Percentiles rank a stretch among this genome's conserved stretches.
phyloP scores from a whole-genome alignment of 108 stramenopile genomes.

The Nitzschia sp. region DNA sequence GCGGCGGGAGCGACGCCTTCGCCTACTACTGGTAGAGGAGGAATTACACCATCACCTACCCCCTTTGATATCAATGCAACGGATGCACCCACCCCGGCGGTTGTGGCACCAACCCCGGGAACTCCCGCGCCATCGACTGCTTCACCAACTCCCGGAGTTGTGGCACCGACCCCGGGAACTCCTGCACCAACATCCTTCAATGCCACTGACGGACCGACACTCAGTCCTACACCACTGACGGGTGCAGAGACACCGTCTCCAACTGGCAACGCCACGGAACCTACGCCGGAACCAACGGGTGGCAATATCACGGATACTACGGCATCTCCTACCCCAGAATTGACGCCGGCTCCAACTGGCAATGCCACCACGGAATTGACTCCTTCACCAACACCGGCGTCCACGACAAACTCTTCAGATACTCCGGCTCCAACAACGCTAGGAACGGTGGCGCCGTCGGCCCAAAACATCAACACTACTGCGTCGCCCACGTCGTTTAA shows the following conservation, averaged over 20 bases:
- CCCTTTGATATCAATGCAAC: neutral
- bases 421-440: neutral
- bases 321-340: neutral
- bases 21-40: neutral
- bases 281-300: neutral
- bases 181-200: too few species aligned
- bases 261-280: too few species aligned
- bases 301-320: neutral
- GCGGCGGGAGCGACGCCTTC: neutral
- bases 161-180: neutral
- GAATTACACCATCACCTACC: neutral
- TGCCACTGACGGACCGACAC: too few species aligned
- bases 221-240: too few species aligned
- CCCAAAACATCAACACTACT: too few species aligned
- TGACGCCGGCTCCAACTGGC: neutral
- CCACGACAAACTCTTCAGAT: neutral
- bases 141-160: neutral
- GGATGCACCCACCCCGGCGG: neutral
- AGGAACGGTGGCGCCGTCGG: neutral
- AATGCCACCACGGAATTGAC: too few species aligned
- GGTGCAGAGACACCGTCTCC: too few species aligned
- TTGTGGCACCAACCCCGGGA: neutral
- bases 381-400: conserved; percentile 2
- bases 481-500: conserved; percentile 12
- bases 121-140: too few species aligned